A percentile compares a stretch with the other conserved stretches of the same genome.
Evolutionary conservation across 2,329 filamentous ascomycete genomes (phyloP).

Genomic region (Lasiodiplodia gonubiensis): DNA sequence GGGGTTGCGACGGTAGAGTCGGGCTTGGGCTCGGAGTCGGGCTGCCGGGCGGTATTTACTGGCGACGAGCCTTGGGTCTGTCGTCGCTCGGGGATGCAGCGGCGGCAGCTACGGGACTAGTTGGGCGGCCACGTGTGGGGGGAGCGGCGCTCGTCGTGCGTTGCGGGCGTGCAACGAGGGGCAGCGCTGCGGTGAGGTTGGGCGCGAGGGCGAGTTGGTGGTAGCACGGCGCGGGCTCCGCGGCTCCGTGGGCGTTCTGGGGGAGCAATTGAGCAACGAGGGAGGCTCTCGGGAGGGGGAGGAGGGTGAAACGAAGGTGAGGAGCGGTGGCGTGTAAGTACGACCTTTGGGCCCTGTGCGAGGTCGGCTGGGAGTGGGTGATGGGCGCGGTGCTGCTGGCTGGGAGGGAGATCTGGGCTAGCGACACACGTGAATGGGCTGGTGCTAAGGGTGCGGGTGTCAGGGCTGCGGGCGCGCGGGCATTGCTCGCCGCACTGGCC

Average conservation of each 20-base stretch:
- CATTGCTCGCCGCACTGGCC: conserved; percentile 28
- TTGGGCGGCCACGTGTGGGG: conserved; percentile 23
- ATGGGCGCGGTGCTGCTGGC: conserved; percentile 22
- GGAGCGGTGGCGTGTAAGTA: conserved; percentile 29
- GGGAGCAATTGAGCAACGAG: conserved; percentile 26
- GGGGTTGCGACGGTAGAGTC: conserved; percentile 9
- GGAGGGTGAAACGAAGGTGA: conserved; percentile 30
- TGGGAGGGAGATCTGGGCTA: conserved; percentile 28
- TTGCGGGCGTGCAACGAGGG: conserved; percentile 28
- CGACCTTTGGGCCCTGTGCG: conserved; percentile 25
- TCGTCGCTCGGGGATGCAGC: conserved; percentile 19
- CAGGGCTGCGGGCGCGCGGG: conserved; percentile 12
- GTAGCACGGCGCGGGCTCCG: conserved; percentile 19
- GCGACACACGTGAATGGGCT: conserved; percentile 28
- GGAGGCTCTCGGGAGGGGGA: conserved; percentile 18
- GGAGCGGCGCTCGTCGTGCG: conserved; percentile 11
- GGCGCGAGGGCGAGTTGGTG: conserved; percentile 24
- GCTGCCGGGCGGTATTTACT: conserved; percentile 23
- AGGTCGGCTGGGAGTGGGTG: conserved; percentile 23
- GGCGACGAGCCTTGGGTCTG: conserved; percentile 18
- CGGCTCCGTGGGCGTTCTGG: neutral
- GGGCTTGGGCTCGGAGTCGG: conserved; percentile 8
- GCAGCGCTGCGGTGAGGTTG: conserved; percentile 19
- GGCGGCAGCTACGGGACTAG: conserved; percentile 25
- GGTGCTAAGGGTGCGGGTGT: conserved; percentile 16